Conservation (phyloP, 805 yeast genomes). For the Candida golubevii region DNA sequence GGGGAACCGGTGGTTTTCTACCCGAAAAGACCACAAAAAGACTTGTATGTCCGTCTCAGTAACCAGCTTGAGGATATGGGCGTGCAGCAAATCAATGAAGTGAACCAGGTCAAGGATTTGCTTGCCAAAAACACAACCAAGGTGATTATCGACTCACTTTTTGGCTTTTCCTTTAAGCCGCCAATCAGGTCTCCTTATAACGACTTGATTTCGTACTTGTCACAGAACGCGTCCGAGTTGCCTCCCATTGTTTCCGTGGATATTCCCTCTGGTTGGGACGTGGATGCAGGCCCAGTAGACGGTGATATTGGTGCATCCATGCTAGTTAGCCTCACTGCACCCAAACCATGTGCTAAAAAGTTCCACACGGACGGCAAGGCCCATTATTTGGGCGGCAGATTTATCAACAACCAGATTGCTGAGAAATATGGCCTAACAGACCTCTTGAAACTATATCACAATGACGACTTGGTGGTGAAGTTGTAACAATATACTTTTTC, state of each 20-base stretch:
- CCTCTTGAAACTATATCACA: slow-evolving; percentile 26
- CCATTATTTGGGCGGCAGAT: slow-evolving; percentile 91
- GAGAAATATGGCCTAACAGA: slow-evolving; percentile 64
- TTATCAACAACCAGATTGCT: slow-evolving; percentile 65
- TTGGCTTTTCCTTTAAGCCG: slow-evolving; percentile 91
- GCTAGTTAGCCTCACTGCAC: slow-evolving; percentile 85
- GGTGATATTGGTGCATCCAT: slow-evolving; percentile 55
- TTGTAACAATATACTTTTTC: slow-evolving; percentile 10
- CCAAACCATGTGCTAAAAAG: slow-evolving; percentile 75
- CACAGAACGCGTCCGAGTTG: slow-evolving; percentile 33
- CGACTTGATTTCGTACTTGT: slow-evolving; percentile 27
- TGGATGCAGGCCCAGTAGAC: slow-evolving; percentile 61
- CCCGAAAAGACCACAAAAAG: slow-evolving; percentile 59
- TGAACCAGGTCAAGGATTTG: slow-evolving; percentile 27
- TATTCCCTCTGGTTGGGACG: slow-evolving; percentile 97
- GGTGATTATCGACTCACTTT: slow-evolving; percentile 67
- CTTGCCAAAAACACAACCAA: slow-evolving; percentile 23
- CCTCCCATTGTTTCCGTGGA: slow-evolving; percentile 78
- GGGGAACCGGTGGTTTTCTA: slow-evolving; percentile 73
- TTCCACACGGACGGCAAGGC: slow-evolving; percentile 33
- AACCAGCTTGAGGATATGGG: slow-evolving; percentile 64
- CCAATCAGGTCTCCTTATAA: slow-evolving; percentile 81
- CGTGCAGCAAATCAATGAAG: slow-evolving; percentile 50
- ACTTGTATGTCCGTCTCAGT: slow-evolving; percentile 55
- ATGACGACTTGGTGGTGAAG: slow-evolving; percentile 36